Evolutionary conservation across 2,329 filamentous ascomycete genomes (phyloP).

Genomic region (Scedosporium dehoogii): DNA sequence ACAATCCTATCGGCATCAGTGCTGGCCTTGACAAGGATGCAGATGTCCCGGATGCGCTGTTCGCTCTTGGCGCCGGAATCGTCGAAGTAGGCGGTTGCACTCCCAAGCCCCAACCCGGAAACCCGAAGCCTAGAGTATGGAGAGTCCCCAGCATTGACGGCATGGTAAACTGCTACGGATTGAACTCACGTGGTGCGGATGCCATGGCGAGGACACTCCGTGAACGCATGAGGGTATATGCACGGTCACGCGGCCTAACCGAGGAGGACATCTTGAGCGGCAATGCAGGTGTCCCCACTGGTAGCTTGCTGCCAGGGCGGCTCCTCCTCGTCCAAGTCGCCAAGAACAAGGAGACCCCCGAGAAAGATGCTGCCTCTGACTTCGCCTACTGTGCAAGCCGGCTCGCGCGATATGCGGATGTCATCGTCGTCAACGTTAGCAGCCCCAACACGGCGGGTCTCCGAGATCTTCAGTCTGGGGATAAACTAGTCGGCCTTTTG

Average conservation of each 20-base stretch:
- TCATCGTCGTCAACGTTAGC: slow-evolving; percentile 96
- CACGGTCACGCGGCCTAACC: slow-evolving; percentile 57
- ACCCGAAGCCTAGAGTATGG: slow-evolving; percentile 81
- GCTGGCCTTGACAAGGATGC: slow-evolving; percentile 93
- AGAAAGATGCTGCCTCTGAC: slow-evolving; percentile 71
- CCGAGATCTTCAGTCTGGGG: slow-evolving; percentile 73
- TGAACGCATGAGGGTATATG: slow-evolving; percentile 68
- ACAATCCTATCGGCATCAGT: slow-evolving; percentile 89
- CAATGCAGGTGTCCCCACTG: slow-evolving; percentile 65
- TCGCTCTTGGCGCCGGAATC: slow-evolving; percentile 74
- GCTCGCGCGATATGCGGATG: slow-evolving; percentile 80
- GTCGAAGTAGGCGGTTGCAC: slow-evolving; percentile 92
- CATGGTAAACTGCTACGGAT: slow-evolving; percentile 89
- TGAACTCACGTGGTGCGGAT: slow-evolving; percentile 87
- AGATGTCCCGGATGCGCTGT: slow-evolving; percentile 74
- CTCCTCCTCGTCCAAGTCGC: slow-evolving; percentile 86
- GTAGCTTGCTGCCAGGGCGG: slow-evolving; percentile 66
- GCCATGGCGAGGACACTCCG: slow-evolving; percentile 71
- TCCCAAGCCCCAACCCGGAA: slow-evolving; percentile 77
- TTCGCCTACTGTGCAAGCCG: slow-evolving; percentile 85
- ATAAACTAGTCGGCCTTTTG: slow-evolving; percentile 72
- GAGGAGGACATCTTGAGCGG: slow-evolving; percentile 71
- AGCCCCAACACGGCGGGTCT: slow-evolving; percentile 93
- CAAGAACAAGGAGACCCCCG: slow-evolving; percentile 87
- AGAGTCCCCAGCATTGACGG: slow-evolving; percentile 73